phyloP scores from a whole-genome alignment of 2,329 filamentous ascomycete genomes.

The Penicillium freii region DNA sequence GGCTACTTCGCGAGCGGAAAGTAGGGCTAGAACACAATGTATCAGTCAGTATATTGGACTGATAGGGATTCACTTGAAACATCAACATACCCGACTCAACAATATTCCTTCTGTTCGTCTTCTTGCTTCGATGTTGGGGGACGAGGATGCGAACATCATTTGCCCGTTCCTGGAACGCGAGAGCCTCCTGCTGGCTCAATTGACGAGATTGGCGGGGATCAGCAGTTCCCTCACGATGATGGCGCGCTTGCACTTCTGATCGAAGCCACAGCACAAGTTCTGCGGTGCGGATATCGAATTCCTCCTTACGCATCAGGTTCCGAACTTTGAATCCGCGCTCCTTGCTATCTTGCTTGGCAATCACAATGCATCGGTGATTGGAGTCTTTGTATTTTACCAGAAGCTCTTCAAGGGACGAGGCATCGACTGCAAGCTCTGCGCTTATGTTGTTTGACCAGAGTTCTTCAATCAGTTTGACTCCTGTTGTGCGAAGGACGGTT shows the following conservation, averaged over 20 bases:
- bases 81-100: conserved; percentile 72
- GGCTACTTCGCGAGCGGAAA: conserved; percentile 60
- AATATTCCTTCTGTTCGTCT: conserved; percentile 82
- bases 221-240: conserved; percentile 56
- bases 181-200: conserved; percentile 42
- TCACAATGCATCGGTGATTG: conserved; percentile 83
- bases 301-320: conserved; percentile 74
- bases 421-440: conserved; percentile 80
- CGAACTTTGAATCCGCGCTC: conserved; percentile 69
- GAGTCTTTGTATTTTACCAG: conserved; percentile 64
- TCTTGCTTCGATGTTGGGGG: conserved; percentile 80
- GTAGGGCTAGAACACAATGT: conserved; percentile 43
- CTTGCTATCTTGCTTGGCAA: conserved; percentile 69
- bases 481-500: conserved; percentile 69
- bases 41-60: conserved; percentile 12
- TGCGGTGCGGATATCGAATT: conserved; percentile 69
- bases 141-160: conserved; percentile 83
- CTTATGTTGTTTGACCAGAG: conserved; percentile 84
- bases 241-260: conserved; percentile 75
- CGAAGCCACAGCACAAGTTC: conserved; percentile 80
- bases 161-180: conserved; percentile 47
- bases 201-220: conserved; percentile 45
- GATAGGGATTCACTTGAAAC: conserved; percentile 15
- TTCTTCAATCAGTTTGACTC: conserved; percentile 71
- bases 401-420: conserved; percentile 75